A percentile compares a stretch with the other conserved stretches of the same genome.
These are phyloP conservation scores for Hordeum vulgare DNA, from an alignment of 176 grass and related monocot species.

Conservation along the genomic window MorexV3_pseudomolecules_assembly NC_058519.1:537188437-537188936, in stretches of 20 bases:
- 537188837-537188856: constrained; percentile 91
- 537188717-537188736: constrained; percentile 89
- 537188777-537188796: constrained; percentile 72
- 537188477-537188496: constrained; percentile 75
- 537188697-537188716: constrained; percentile 85
- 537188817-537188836: constrained; percentile 93
- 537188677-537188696: constrained; percentile 76
- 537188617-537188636: constrained; percentile 84
- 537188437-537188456: constrained; percentile 81
- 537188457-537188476: constrained; percentile 74
- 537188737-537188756: constrained; percentile 62
- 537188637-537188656: constrained; percentile 95
- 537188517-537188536: constrained; percentile 55
- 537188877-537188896: constrained; percentile 71
- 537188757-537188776: constrained; percentile 67
- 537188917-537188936: constrained; percentile 94
- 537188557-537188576: constrained; percentile 60
- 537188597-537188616: constrained; percentile 39
- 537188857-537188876: constrained; percentile 58
- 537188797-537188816: constrained; percentile 87
- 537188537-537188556: constrained; percentile 62
- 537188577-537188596: constrained; percentile 84
- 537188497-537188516: constrained; percentile 65
- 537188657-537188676: constrained; percentile 66
- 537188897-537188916: constrained; percentile 94